Evolutionary conservation across 768 basidiomycete species (phyloP).

Genomic region (Piloderma croceum): DNA sequence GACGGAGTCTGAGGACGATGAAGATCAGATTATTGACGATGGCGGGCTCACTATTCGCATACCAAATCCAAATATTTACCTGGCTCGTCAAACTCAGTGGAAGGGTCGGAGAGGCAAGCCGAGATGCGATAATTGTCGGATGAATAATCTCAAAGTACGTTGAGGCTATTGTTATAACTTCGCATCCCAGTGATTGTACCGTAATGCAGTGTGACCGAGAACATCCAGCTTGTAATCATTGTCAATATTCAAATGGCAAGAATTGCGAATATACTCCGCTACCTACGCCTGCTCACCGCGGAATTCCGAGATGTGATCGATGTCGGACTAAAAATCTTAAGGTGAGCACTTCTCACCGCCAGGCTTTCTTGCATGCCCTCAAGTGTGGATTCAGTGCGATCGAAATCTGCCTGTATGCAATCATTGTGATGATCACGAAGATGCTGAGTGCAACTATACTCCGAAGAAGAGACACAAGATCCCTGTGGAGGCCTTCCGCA

Average conservation of each 20-base stretch:
- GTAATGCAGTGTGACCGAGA: constrained; percentile 59
- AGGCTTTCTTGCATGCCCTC: constrained; percentile 5
- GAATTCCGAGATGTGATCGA: constrained; percentile 68
- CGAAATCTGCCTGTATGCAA: constrained; percentile 68
- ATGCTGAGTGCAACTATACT: constrained; percentile 61
- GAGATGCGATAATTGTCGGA: constrained; percentile 66
- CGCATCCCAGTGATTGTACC: constrained; percentile 7
- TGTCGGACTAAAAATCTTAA: constrained; percentile 65
- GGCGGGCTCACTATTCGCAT: constrained; percentile 58
- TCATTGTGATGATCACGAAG: constrained; percentile 51
- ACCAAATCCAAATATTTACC: constrained; percentile 60
- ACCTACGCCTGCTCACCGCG: constrained; percentile 70
- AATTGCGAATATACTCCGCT: constrained; percentile 71
- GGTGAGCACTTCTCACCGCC: constrained; percentile 27
- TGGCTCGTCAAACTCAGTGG: constrained; percentile 69
- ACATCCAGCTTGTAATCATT: constrained; percentile 66
- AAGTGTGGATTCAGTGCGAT: constrained; percentile 72
- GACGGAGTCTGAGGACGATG: constrained; percentile 32
- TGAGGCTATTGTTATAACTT: constrained; percentile 4
- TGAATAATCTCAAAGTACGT: constrained; percentile 67
- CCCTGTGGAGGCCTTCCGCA: constrained; percentile 24
- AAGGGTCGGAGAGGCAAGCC: constrained; percentile 71
- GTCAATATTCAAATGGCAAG: constrained; percentile 55
- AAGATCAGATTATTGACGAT: constrained; percentile 41
- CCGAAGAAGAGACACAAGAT: constrained; percentile 64